Evolutionary conservation across 1,139 yeast species (phyloP), one percentile per base, ranked within the genome.

Genomic region (Hemisphaericaspora xylofermentans): DNA sequence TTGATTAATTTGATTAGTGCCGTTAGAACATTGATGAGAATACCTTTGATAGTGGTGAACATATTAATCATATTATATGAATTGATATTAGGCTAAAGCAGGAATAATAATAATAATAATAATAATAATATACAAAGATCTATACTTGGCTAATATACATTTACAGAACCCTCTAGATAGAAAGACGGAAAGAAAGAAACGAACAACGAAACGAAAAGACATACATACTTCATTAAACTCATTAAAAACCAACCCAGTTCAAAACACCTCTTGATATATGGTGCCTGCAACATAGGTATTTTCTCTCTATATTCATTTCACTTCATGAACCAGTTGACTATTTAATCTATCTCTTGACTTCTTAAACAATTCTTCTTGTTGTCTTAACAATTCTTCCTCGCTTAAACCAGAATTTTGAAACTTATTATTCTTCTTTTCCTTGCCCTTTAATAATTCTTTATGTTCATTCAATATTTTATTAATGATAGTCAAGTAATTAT

Each of bases 321-420:
- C 34, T 19, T 31, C 34, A 31, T 31, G 34, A 31, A 31, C 25
- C 34, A 31, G 34, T 25, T 49, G 49, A 36, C 58, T 65, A 47
- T 84, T 85, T 50, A 85, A 69, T 46, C 88, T 71, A 45, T 88
- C 89, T 48, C 98, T 74, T 24, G 96, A 88, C 58, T 87, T 84
- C 53, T 93, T 87, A 64, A 93, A 91, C 48, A 93, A 70, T 58
- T 87, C 95, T 57, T 93, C 98, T 60, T 93, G 99, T 61, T 93
- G 96, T 52, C 80, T 78, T 56, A 93, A 75, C 45, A 93, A 71
- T 60, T 93, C 98, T 60, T 91, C 98, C 57, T 91, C 98, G 1
- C 93, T 72, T 47, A 91, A 73, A 0, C 98, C 98, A 6, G 95
- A 84, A 53, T 88, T 88, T 62, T 89, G 96, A 57, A 93, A 85